These are phyloP conservation scores for Aspergillus pseudoglaucus DNA, from an alignment of 2,329 filamentous ascomycete genomes.

Conservation along the genomic window DNA sequence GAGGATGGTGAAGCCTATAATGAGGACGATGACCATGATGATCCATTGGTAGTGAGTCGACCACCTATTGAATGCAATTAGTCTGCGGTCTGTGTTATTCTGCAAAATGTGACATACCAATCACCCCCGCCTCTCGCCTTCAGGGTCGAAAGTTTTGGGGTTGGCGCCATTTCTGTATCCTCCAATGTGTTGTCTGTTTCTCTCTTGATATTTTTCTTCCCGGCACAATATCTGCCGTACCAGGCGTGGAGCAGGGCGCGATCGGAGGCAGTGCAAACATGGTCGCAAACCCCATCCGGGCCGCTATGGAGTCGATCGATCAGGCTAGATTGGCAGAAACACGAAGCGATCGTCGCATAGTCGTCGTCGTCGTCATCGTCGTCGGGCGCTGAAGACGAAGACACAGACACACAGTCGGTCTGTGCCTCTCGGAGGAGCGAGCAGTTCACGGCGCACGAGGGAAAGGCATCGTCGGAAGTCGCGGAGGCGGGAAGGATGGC, in stretches of 20 bases:
- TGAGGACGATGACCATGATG: slow-evolving; percentile 69
- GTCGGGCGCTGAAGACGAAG: slow-evolving; percentile 40
- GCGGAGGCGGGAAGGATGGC: slow-evolving; percentile 29
- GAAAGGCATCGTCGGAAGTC: slow-evolving; percentile 43
- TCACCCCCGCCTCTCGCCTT: slow-evolving; percentile 12
- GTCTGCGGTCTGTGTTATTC: neutral
- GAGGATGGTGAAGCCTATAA: slow-evolving; percentile 60
- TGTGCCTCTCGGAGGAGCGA: slow-evolving; percentile 63
- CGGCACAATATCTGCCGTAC: slow-evolving; percentile 61
- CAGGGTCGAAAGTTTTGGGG: neutral
- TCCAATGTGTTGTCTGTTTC: slow-evolving; percentile 10
- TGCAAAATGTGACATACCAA: neutral
- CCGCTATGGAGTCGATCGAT: slow-evolving; percentile 54
- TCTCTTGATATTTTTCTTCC: slow-evolving; percentile 36
- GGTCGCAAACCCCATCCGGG: slow-evolving; percentile 56
- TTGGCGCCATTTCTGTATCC: no score
- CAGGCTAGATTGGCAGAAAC: slow-evolving; percentile 64
- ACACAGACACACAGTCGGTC: slow-evolving; percentile 49
- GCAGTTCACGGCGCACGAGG: slow-evolving; percentile 56
- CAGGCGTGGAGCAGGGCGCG: slow-evolving; percentile 58
- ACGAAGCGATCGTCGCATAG: slow-evolving; percentile 49
- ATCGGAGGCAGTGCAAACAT: slow-evolving; percentile 50
- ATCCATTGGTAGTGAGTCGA: slow-evolving; percentile 70
- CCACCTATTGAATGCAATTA: slow-evolving; percentile 20
- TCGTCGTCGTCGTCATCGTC: slow-evolving; percentile 39